Conservation (phyloP, 1,139 yeast species). For the Pichia sorboxylosa region DNA sequence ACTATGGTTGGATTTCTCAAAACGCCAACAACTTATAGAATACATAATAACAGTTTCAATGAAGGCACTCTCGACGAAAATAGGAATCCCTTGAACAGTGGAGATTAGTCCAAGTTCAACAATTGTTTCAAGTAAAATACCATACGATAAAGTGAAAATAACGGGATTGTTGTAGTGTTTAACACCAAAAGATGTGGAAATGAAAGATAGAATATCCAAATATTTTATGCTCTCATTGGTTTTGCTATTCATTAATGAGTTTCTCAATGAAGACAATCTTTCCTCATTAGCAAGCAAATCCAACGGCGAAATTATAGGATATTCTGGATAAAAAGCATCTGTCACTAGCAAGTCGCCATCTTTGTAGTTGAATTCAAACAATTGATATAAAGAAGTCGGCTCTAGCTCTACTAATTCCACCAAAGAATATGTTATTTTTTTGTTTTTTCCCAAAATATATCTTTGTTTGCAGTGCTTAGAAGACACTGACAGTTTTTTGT, state of each 20-base stretch:
- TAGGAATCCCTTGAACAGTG: constrained; percentile 15
- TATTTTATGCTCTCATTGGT: constrained; percentile 9
- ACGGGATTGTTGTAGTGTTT: constrained; percentile 24
- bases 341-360: constrained; percentile 8
- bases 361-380: constrained; percentile 5
- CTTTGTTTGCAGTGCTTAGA: too few relatives aligned
- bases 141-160: constrained; percentile 27
- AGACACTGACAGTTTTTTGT: too few relatives aligned
- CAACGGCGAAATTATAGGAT: constrained; percentile 2
- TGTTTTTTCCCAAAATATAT: background rate
- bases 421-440: constrained; percentile 5
- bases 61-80: constrained; percentile 13
- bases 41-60: constrained; percentile 29
- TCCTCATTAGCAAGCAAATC: constrained; percentile 11
- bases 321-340: constrained; percentile 13
- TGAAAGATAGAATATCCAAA: constrained; percentile 17
- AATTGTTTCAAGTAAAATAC: constrained; percentile 27
- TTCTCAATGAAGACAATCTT: constrained; percentile 14
- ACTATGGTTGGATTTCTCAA: constrained; percentile 9
- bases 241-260: constrained; percentile 11
- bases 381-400: constrained; percentile 6
- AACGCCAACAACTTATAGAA: constrained; percentile 31
- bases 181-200: constrained; percentile 21
- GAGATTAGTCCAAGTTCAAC: constrained; percentile 26
- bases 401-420: constrained; percentile 8